Percentiles rank a stretch among this genome's conserved stretches.
These are phyloP conservation scores for Chaetomium sp. DNA, from an alignment of 2,329 filamentous ascomycete species.

Conservation along the genomic window DNA sequence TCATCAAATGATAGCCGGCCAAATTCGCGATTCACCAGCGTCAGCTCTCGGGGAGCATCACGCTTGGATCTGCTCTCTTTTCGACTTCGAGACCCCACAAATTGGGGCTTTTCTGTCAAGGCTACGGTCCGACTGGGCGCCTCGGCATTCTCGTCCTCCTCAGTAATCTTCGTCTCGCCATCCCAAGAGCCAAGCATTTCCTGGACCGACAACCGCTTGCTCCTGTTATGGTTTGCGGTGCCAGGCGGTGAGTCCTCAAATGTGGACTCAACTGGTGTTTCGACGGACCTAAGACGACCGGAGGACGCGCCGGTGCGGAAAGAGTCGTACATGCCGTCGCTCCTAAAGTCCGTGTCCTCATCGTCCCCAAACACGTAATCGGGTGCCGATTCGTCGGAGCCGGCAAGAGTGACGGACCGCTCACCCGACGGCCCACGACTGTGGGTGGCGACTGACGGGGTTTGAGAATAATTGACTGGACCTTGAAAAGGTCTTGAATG, in stretches of 20 bases:
- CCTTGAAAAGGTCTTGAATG: conserved; percentile 36
- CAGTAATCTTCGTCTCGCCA: conserved; percentile 50
- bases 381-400: conserved; percentile 62
- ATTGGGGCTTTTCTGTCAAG: conserved; percentile 25
- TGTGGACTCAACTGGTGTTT: conserved; percentile 70
- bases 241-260: conserved; percentile 71
- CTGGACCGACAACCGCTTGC: conserved; percentile 52
- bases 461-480: conserved; percentile 32
- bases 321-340: conserved; percentile 72
- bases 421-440: conserved; percentile 38
- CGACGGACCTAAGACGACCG: conserved; percentile 56
- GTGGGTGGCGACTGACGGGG: conserved; percentile 34
- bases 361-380: conserved; percentile 64
- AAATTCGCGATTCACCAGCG: conserved; percentile 35
- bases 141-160: conserved; percentile 53
- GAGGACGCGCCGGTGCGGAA: conserved; percentile 61
- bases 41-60: conserved; percentile 28
- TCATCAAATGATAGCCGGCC: conserved; percentile 52
- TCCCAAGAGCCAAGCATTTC: conserved; percentile 54
- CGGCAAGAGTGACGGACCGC: conserved; percentile 58
- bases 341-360: conserved; percentile 71
- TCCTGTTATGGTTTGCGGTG: conserved; percentile 45
- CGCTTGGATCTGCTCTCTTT: conserved; percentile 22
- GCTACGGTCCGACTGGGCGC: conserved; percentile 43
- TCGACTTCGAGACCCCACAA: conserved; percentile 19